Evolutionary conservation across 2,329 filamentous ascomycete species (phyloP).

Genomic region (Colletotrichum lupini): DNA sequence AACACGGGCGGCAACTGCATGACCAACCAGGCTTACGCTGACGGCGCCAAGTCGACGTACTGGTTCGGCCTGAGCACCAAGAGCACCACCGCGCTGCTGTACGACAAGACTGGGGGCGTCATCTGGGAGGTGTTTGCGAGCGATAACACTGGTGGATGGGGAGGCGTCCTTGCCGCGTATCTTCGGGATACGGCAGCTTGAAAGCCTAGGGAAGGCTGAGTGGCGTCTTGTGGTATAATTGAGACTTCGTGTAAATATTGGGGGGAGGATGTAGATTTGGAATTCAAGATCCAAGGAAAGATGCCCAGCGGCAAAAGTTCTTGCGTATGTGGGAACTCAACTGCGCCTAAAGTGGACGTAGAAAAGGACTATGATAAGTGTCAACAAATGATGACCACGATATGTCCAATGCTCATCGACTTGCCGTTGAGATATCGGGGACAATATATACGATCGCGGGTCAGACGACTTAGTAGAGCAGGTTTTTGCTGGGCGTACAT

Average conservation of each 20-base stretch:
- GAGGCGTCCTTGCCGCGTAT: conserved; percentile 45
- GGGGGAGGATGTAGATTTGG: not conserved
- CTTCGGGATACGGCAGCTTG: conserved; percentile 36
- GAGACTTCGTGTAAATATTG: not conserved
- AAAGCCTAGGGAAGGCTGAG: not conserved
- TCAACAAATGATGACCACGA: not conserved
- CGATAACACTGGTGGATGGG: conserved; percentile 42
- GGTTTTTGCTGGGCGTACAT: not conserved
- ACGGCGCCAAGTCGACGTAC: conserved; percentile 39
- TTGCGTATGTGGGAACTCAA: not conserved
- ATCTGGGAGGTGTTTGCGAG: conserved; percentile 34
- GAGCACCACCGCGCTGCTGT: conserved; percentile 42
- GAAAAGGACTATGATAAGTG: not conserved
- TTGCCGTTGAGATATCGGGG: not conserved
- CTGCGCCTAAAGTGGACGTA: not conserved
- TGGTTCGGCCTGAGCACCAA: conserved; percentile 45
- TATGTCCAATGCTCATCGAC: not conserved
- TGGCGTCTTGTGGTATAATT: not conserved
- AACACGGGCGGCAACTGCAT: conserved; percentile 41
- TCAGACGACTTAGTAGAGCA: not conserved
- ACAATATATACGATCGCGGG: no score
- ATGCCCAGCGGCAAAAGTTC: not conserved
- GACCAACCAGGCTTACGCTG: conserved; percentile 40
- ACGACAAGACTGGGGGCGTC: conserved; percentile 39
- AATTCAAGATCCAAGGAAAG: not conserved